Percentiles rank a stretch among this genome's conserved stretches.
phyloP scores from a whole-genome alignment of 2,329 filamentous ascomycete genomes.

The Diaporthe amygdali region DNA sequence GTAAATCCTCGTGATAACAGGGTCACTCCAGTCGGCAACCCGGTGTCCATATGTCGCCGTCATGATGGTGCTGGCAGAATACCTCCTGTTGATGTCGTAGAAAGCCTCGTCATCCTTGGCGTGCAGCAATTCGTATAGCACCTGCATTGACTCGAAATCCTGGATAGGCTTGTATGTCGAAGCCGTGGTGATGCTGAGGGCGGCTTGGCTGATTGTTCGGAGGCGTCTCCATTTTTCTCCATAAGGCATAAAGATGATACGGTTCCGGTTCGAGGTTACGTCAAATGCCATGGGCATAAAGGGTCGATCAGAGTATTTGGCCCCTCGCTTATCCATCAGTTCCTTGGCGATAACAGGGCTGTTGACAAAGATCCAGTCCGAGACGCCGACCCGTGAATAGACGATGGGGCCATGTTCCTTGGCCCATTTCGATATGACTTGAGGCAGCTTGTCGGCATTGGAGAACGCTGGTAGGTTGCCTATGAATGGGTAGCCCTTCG shows the following conservation, averaged over 20 bases:
- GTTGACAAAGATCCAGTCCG: conserved; percentile 45
- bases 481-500: conserved; percentile 43
- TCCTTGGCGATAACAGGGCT: conserved; percentile 30
- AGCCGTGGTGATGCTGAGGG: conserved; percentile 32
- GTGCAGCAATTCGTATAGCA: conserved; percentile 39
- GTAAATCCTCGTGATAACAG: conserved; percentile 38
- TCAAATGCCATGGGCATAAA: conserved; percentile 40
- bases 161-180: conserved; percentile 34
- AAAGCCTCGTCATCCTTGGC: conserved; percentile 38
- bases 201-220: conserved; percentile 33
- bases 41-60: conserved; percentile 45
- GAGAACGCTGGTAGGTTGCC: conserved; percentile 43
- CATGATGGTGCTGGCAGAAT: conserved; percentile 47
- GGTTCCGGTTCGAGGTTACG: conserved; percentile 31
- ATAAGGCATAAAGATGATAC: conserved; percentile 35
- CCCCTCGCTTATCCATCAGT: conserved; percentile 28
- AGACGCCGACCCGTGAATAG: conserved; percentile 44
- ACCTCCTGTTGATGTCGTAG: conserved; percentile 45
- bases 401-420: conserved; percentile 42
- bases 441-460: conserved; percentile 35
- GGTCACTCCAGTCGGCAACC: conserved; percentile 41
- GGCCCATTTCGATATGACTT: conserved; percentile 39
- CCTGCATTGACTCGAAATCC: conserved; percentile 38
- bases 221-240: conserved; percentile 33
- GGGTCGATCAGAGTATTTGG: conserved; percentile 28